Base-by-base conservation (phyloP, 148 eudicot genomes). In the Amaranthus palmeri region DNA sequence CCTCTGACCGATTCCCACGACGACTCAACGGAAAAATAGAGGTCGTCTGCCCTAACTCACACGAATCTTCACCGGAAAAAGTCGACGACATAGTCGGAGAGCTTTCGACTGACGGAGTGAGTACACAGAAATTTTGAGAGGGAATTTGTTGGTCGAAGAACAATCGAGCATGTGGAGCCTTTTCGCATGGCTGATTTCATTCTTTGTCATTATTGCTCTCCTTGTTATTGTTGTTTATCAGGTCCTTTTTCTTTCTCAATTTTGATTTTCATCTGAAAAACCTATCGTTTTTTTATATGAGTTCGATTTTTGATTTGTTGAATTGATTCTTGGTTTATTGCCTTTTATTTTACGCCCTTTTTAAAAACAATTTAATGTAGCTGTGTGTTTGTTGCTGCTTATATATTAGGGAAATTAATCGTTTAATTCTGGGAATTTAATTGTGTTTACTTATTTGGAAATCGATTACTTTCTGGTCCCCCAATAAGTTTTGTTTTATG, bases 141-240 rank as follows among this genome's bases (percentile, higher is more conserved):
- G 36, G 36, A 25, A 25, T 25, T 25, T 25, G 36, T 25, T 1
- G 36, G 2, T 25, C 36, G 36, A 25, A 25, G 53, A 67, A 56
- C 56, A 67, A 15, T 61, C 49, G 51, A 54, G 4, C 6, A 90
- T 93, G 90, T 85, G 86, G 63, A 86, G 66, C 60, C 77, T 90
- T 13, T 72, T 90, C 54, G 83, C 80, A 57, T 93, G 98, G 98
- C 80, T 93, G 40, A 65, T 90, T 65, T 90, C 91, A 83, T 93
- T 93, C 78, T 85, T 93, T 77, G 49, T 86, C 65, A 77, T 86
- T 83, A 80, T 93, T 44, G 85, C 81, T 72, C 92, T 90, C 49
- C 84, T 93, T 46, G 83, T 80, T 61, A 56, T 90, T 54, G 76
- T 90, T 52, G 83, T 88, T 75, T 90, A 77, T 78, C 96, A 90